Conservation (phyloP, 495 filamentous ascomycete genomes). For the Talaromyces thailandensis region DNA sequence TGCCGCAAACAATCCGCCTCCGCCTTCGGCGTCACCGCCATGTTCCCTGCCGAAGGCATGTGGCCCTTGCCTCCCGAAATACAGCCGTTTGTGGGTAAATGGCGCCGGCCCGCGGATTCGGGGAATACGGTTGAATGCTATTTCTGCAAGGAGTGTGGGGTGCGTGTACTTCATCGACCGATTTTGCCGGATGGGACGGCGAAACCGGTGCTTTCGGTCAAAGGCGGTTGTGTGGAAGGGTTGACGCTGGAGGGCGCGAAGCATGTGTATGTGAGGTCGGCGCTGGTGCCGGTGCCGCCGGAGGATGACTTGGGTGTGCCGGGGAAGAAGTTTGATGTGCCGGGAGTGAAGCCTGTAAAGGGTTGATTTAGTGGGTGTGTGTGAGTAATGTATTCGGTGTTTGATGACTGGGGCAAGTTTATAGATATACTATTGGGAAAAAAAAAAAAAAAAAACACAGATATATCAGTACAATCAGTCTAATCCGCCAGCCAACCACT, state of each 20-base stretch:
- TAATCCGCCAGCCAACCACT: conserved; percentile 38
- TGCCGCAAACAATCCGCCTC: not conserved
- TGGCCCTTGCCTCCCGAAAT: not conserved
- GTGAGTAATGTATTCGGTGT: not conserved
- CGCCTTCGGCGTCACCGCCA: not conserved
- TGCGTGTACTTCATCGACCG: not conserved
- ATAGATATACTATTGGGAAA: too few relatives aligned
- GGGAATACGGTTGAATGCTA: not conserved
- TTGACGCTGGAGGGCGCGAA: not conserved
- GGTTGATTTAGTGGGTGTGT: not conserved
- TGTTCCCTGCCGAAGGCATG: not conserved
- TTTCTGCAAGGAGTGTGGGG: not conserved
- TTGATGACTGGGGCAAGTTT: not conserved
- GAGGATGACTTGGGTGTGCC: not conserved
- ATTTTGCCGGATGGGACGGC: not conserved
- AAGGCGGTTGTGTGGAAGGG: not conserved
- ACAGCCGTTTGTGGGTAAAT: not conserved
- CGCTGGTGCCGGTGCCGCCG: not conserved
- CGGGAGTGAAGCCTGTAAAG: not conserved
- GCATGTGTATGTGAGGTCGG: not conserved
- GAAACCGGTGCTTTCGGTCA: not conserved
- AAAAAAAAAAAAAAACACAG: too few relatives aligned
- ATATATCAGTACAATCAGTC: conserved; percentile 16
- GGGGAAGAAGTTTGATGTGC: not conserved
- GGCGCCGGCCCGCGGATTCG: not conserved